Conservation (phyloP, 2,329 filamentous ascomycete species). For the Macrophomina pseudophaseolina region DNA sequence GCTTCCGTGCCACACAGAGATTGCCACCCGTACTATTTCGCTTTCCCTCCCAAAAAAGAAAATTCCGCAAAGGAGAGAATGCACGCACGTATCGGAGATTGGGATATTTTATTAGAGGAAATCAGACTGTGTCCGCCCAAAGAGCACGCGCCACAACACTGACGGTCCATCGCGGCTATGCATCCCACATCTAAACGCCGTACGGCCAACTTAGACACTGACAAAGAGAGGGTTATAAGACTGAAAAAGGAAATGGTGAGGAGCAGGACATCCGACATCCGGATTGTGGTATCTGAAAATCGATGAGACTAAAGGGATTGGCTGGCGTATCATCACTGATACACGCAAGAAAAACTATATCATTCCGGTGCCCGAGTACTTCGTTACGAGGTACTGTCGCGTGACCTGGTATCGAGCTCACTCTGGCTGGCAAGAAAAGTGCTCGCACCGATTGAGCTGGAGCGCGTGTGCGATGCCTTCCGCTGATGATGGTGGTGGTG, state of each 20-base stretch:
- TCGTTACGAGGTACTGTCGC: slow-evolving; percentile 14
- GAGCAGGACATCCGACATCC: slow-evolving; percentile 9
- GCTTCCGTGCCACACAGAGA: slow-evolving; percentile 8
- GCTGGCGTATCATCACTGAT: slow-evolving; percentile 23
- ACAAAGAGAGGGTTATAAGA: slow-evolving; percentile 11
- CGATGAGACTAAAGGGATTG: slow-evolving; percentile 21
- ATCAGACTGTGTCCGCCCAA: slow-evolving; percentile 9
- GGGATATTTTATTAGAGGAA: slow-evolving; percentile 13
- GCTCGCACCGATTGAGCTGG: slow-evolving; percentile 22
- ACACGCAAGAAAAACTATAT: slow-evolving; percentile 23
- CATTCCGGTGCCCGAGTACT: slow-evolving; percentile 11
- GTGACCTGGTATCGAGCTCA: slow-evolving; percentile 19
- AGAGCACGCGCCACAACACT: background rate
- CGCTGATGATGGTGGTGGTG: slow-evolving; percentile 28
- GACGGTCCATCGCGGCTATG: background rate
- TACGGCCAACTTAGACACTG: slow-evolving; percentile 7
- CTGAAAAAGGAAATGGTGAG: slow-evolving; percentile 17
- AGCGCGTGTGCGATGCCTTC: slow-evolving; percentile 13
- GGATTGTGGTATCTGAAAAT: slow-evolving; percentile 27
- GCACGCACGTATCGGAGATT: slow-evolving; percentile 14
- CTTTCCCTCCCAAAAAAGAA: slow-evolving; percentile 15
- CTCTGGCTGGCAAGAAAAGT: slow-evolving; percentile 16
- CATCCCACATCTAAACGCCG: slow-evolving; percentile 19
- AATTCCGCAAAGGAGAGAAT: slow-evolving; percentile 21
- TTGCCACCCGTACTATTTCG: slow-evolving; percentile 18